Percentiles rank a stretch among this genome's conserved stretches.
phyloP scores from a whole-genome alignment of 129 eudicot genomes.

The Apium graveolens region DNA sequence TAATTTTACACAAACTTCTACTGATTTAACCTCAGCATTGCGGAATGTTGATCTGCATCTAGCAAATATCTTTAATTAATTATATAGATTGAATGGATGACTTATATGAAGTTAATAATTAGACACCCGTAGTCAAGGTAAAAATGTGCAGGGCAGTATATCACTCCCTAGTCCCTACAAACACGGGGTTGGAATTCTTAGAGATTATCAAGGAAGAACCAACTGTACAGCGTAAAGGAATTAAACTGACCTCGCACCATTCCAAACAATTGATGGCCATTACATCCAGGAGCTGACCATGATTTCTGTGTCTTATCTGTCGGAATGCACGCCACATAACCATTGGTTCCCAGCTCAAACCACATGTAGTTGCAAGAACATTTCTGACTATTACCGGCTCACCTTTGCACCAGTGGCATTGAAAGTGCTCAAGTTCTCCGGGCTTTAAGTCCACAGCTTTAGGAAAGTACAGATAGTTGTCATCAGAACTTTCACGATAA shows the following conservation, averaged over 20 bases:
- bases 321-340: slow-evolving; percentile 9
- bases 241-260: background rate
- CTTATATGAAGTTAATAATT: background rate
- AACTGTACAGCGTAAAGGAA: background rate
- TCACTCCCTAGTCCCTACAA: background rate
- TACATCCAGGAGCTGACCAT: background rate
- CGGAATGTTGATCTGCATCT: background rate
- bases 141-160: background rate
- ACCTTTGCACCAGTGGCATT: slow-evolving; percentile 1
- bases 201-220: background rate
- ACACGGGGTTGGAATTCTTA: background rate
- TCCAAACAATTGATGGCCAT: background rate
- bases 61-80: background rate
- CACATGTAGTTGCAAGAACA: slow-evolving; percentile 6
- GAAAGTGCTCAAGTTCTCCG: background rate
- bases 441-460: background rate
- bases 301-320: background rate
- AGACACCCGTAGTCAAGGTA: background rate
- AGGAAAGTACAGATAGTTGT: background rate
- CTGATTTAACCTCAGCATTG: background rate
- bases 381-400: slow-evolving; percentile 4
- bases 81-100: background rate
- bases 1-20: background rate
- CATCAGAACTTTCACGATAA: slow-evolving; percentile 2
- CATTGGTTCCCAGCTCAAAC: slow-evolving; percentile 7